These are phyloP conservation scores for Salix brachista DNA, from an alignment of 345 rosid genomes.

Conservation along the genomic window DNA sequence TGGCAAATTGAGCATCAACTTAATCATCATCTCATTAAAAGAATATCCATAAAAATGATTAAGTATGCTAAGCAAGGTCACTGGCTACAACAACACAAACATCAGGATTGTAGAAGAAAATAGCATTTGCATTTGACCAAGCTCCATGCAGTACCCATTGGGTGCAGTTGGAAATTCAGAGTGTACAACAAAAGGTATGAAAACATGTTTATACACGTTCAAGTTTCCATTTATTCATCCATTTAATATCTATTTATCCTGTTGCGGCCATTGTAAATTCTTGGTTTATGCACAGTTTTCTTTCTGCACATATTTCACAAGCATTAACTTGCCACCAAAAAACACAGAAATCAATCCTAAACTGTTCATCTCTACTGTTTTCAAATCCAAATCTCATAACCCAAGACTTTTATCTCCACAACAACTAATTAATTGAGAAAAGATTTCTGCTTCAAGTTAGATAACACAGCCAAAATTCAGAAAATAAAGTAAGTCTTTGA, in stretches of 20 bases:
- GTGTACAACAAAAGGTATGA: neutral
- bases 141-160: neutral
- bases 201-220: neutral
- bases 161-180: neutral
- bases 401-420: neutral
- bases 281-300: neutral
- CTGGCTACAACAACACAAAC: neutral
- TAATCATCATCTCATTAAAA: neutral
- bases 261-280: neutral
- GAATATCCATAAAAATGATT: conserved; percentile 3
- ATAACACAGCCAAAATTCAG: neutral
- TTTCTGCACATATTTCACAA: neutral
- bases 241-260: neutral
- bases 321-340: neutral
- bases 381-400: neutral
- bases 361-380: neutral
- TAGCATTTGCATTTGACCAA: neutral
- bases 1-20: conserved; percentile 2
- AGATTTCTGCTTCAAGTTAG: neutral
- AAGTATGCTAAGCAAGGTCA: conserved; percentile 6
- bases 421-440: neutral
- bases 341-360: neutral
- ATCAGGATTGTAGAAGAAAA: neutral
- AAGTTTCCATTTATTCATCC: neutral
- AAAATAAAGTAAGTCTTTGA: neutral